phyloP scores from a whole-genome alignment of 495 filamentous ascomycete genomes.

The Xylaria acuta region DNA sequence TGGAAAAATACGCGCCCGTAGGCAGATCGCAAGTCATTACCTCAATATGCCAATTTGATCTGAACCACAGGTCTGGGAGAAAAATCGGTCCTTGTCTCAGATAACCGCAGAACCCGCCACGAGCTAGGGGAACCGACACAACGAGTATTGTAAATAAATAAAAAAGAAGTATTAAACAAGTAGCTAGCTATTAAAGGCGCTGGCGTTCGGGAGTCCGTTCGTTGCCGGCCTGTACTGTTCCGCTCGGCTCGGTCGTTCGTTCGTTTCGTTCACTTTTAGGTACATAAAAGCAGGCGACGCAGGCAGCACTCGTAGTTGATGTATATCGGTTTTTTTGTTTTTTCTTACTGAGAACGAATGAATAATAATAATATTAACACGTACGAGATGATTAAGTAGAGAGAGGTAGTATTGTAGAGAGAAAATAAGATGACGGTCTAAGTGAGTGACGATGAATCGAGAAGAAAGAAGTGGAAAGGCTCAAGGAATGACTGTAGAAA shows the following conservation, averaged over 20 bases:
- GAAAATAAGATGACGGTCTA: constrained; percentile 19
- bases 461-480: constrained; percentile 23
- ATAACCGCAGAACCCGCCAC: constrained; percentile 6
- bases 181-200: constrained; percentile 22
- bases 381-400: constrained; percentile 9
- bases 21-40: constrained; percentile 17
- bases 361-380: constrained; percentile 15
- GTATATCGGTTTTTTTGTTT: neutral
- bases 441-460: constrained; percentile 19
- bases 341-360: neutral
- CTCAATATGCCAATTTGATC: constrained; percentile 1
- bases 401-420: neutral
- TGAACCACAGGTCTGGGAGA: neutral
- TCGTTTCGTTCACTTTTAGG: neutral
- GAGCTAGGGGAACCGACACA: neutral
- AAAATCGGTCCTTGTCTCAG: constrained; percentile 13
- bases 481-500: constrained; percentile 33
- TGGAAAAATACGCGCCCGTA: neutral
- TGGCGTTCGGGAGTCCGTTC: neutral
- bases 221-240: neutral
- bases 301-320: neutral
- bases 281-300: neutral
- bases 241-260: neutral
- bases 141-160: neutral
- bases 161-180: constrained; percentile 29